Evolutionary conservation across 164 flowering plant genomes (phyloP).

Genomic region (Aristolochia fimbriata): DNA sequence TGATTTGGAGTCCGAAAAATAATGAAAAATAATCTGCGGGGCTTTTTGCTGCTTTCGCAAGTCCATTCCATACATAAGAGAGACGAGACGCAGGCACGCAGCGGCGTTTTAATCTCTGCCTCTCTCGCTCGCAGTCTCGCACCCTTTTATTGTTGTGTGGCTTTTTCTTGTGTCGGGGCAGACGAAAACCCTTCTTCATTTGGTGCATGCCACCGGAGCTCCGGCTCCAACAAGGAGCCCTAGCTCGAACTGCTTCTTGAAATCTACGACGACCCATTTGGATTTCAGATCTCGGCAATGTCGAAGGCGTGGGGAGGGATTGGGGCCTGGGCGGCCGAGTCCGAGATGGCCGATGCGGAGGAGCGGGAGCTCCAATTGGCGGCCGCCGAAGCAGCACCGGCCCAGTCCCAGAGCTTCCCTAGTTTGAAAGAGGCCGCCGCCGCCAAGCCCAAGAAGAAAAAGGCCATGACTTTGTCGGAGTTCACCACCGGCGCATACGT

Average conservation of each 20-base stretch:
- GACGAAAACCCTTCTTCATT: constrained; percentile 1
- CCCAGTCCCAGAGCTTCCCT: constrained; percentile 37
- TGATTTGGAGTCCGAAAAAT: too few species aligned
- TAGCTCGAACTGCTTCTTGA: constrained; percentile 7
- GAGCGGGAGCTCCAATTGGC: constrained; percentile 18
- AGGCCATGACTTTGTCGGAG: constrained; percentile 40
- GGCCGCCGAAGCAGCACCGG: constrained; percentile 6
- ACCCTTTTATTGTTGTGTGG: too few species aligned
- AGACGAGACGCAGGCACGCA: too few species aligned
- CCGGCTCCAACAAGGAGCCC: constrained; percentile 46
- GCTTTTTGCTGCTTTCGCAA: too few species aligned
- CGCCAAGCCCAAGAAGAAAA: constrained; percentile 54
- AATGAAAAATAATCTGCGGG: too few species aligned
- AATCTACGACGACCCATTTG: not conserved
- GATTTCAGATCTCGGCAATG: constrained; percentile 10
- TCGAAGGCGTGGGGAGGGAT: constrained; percentile 25
- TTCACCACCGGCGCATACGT: constrained; percentile 23
- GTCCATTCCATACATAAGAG: too few species aligned
- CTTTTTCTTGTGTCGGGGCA: not conserved
- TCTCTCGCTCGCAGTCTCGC: too few species aligned
- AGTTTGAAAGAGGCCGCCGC: constrained; percentile 41
- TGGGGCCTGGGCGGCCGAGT: constrained; percentile 38
- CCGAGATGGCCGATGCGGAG: constrained; percentile 29
- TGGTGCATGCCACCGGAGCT: constrained; percentile 33
- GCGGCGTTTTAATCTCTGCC: too few species aligned